Evolutionary conservation across 176 grass and related monocot genomes (phyloP).

Genomic region (Phoenix roebelenii): DNA sequence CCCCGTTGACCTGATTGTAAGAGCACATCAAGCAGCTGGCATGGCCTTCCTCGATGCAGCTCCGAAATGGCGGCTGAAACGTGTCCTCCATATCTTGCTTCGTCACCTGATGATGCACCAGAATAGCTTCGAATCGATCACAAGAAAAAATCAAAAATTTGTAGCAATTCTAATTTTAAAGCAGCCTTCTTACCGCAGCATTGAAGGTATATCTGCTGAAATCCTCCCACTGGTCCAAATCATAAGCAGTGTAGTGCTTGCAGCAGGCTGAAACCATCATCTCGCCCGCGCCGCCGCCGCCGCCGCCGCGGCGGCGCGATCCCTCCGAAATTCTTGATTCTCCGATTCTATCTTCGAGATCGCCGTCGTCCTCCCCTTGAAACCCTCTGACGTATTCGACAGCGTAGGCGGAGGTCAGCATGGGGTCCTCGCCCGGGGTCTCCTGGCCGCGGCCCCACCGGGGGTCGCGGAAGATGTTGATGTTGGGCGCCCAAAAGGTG

Average conservation of each 20-base stretch:
- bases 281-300: slow-evolving; percentile 12
- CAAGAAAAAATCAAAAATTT: slow-evolving; percentile 3
- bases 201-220: slow-evolving; percentile 75
- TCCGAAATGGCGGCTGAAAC: slow-evolving; percentile 81
- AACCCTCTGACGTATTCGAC: slow-evolving; percentile 76
- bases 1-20: slow-evolving; percentile 81
- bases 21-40: slow-evolving; percentile 97
- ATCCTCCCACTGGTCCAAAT: slow-evolving; percentile 74
- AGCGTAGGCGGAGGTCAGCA: slow-evolving; percentile 50
- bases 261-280: slow-evolving; percentile 89
- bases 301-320: not conserved
- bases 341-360: not conserved
- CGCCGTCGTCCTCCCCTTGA: slow-evolving; percentile 37
- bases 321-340: too few relatives aligned
- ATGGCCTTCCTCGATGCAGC: slow-evolving; percentile 77
- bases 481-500: slow-evolving; percentile 93
- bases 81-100: slow-evolving; percentile 88
- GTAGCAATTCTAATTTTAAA: not conserved
- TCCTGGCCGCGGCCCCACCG: slow-evolving; percentile 91
- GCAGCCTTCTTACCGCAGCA: slow-evolving; percentile 37
- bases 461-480: slow-evolving; percentile 91
- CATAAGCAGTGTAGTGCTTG: slow-evolving; percentile 84
- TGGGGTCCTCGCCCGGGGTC: slow-evolving; percentile 83
- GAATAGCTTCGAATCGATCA: too few relatives aligned
- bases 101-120: slow-evolving; percentile 37